Evolutionary conservation across 2,329 filamentous ascomycete genomes (phyloP), one percentile per base, ranked within the genome.

Genomic region (Thielaviopsis euricoi): DNA sequence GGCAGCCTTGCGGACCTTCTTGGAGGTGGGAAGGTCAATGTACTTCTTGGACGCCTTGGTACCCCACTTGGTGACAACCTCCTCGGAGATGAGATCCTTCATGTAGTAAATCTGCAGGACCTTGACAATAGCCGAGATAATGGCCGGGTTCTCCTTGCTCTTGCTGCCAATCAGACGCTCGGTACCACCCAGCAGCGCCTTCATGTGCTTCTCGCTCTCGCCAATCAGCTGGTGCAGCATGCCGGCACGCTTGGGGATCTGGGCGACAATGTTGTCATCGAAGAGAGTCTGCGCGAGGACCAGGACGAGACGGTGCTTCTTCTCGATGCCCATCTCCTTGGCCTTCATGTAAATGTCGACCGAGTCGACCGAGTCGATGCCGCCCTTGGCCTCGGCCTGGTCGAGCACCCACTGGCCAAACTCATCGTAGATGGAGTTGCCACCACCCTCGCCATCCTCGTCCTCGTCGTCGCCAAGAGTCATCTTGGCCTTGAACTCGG

Each of bases 1-100:
- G 57, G 93, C 89, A 63, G 88, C 86, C 78, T 94, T 91, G 75
- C 90, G 89, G 62, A 97, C 89, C 79, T 94, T 95, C 79, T 89
- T 91, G 74, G 89, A 95, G 61, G 83, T 90, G 61, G 84, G 70
- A 61, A 94, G 73, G 69, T 97, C 91, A 65, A 94, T 87, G 70
- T 97, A 97, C 77, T 96, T 96, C 85, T 95, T 96, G 81, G 89
- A 95, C 60, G 91, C 89, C 79, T 93, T 95, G 68, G 81, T 79
- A 63, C 90, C 91, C 91, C 93, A 98, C 65, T 85, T 85, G 72
- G 85, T 87, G 68, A 95, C 82, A 17, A 89, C 81, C 62, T 95
- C 90, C 75, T 98, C 93, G 55, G 79, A 83, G 66, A 95, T 76
- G 58, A 98, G 79, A 64, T 98, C 93, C 66, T 89, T 79, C 73